These are phyloP conservation scores for Neopestalotiopsis sp. DNA, from an alignment of 2,329 filamentous ascomycete species.

Conservation along the genomic window DNA sequence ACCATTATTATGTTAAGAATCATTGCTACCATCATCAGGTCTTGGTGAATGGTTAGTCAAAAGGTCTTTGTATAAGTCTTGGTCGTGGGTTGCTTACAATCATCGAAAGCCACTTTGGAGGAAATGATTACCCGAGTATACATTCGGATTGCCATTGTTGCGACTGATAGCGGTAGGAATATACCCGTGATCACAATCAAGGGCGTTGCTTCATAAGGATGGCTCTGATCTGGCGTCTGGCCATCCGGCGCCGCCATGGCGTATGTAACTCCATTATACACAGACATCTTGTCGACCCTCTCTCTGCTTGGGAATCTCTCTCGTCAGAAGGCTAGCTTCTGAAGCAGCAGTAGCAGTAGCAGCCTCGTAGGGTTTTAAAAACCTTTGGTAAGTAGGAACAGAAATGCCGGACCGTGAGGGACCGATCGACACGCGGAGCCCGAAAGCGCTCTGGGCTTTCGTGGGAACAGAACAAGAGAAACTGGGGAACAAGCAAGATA, in stretches of 20 bases:
- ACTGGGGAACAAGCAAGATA: conserved; percentile 4
- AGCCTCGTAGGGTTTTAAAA: not conserved
- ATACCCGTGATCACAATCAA: conserved; percentile 20
- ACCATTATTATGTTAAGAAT: conserved; percentile 16
- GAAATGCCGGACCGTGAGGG: conserved; percentile 3
- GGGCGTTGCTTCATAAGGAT: conserved; percentile 16
- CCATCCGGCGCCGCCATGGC: conserved; percentile 22
- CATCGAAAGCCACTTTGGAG: conserved; percentile 23
- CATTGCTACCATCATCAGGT: conserved; percentile 20
- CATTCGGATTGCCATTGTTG: conserved; percentile 20
- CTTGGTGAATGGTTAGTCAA: conserved; percentile 11
- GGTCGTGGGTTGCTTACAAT: conserved; percentile 20
- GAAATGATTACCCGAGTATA: conserved; percentile 23
- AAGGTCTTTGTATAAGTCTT: not conserved
- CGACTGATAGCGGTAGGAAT: conserved; percentile 23
- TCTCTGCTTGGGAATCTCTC: not conserved
- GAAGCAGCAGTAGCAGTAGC: not conserved
- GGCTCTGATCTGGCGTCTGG: conserved; percentile 16
- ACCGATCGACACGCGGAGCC: not conserved
- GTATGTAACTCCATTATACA: conserved; percentile 23
- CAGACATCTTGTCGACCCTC: conserved; percentile 20
- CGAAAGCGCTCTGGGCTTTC: not conserved
- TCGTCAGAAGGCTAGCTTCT: not conserved
- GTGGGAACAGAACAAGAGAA: not conserved
- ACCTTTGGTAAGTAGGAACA: not conserved